Conservation (phyloP, 2,329 filamentous ascomycete species). For the Aphanoascus verrucosus region DNA sequence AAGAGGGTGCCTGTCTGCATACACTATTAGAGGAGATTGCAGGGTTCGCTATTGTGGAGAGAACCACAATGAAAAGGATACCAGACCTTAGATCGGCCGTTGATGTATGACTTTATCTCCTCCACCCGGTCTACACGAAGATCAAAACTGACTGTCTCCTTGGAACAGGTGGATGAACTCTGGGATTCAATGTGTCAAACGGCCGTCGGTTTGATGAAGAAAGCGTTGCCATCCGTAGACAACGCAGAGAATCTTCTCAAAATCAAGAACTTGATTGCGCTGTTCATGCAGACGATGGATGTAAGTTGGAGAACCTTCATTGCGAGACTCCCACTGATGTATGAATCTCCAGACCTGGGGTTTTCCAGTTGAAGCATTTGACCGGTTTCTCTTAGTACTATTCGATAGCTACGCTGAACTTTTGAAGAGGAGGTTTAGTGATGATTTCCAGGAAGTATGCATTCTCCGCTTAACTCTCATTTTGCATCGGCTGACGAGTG, state of each 20-base stretch:
- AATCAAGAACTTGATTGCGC: slow-evolving; percentile 81
- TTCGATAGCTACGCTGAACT: slow-evolving; percentile 92
- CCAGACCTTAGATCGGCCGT: slow-evolving; percentile 70
- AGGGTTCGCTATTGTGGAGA: slow-evolving; percentile 93
- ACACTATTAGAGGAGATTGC: slow-evolving; percentile 86
- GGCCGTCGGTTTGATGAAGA: slow-evolving; percentile 69
- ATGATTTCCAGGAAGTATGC: slow-evolving; percentile 80
- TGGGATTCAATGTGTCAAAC: slow-evolving; percentile 97
- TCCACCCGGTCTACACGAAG: background rate
- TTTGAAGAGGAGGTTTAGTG: slow-evolving; percentile 80
- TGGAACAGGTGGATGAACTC: slow-evolving; percentile 71
- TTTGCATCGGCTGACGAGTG: background rate
- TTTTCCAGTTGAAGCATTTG: slow-evolving; percentile 71
- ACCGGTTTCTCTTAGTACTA: slow-evolving; percentile 72
- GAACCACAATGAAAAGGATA: slow-evolving; percentile 77
- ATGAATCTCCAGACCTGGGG: slow-evolving; percentile 60
- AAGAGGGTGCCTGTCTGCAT: slow-evolving; percentile 77
- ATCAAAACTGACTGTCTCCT: slow-evolving; percentile 13
- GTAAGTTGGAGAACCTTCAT: slow-evolving; percentile 36
- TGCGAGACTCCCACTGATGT: background rate
- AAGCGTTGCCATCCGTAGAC: slow-evolving; percentile 64
- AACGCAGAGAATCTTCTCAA: slow-evolving; percentile 87
- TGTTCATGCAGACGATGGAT: slow-evolving; percentile 98
- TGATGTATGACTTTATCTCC: slow-evolving; percentile 50
- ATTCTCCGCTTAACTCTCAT: background rate